Evolutionary conservation across 495 filamentous ascomycete species (phyloP), one percentile per base, ranked within the genome.

Genomic region (Glutinoglossum americanum): DNA sequence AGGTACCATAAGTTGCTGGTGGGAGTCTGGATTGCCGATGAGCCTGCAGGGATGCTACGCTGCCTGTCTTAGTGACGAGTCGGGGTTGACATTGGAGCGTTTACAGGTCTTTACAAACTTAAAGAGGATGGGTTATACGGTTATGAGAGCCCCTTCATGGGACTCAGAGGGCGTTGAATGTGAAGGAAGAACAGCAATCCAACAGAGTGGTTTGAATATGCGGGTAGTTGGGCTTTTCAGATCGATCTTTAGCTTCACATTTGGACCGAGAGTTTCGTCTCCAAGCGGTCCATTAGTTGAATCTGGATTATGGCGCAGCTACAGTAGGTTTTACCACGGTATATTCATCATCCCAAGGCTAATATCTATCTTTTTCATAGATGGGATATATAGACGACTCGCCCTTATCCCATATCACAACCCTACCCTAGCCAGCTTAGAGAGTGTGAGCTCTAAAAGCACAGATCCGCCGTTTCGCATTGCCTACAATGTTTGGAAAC

Each of bases 11-110:
- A 87, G 96, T 69, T 71, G 94, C 26, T 78, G 86, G 72, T 98
- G 85, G 32, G 59, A 60, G 13, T 56, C 26, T 9, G 54, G 54
- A 9, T 84, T 89, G 23, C 87, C 90, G 0, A 82, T 97, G 75
- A 92, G 86, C 62, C 67, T 96, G 30, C 86, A 97, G 67, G 89
- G 84, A 5, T 88, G 85, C 0, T 98, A 96, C 72, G 77, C 92
- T 30, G 76, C 82, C 44, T 80, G 87, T 60, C 75, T 86, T 61
- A 85, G 82, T 15, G 68, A 71, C 19, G 72, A 78, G 39, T 67
- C 72, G n/a, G 79, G 75, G 11, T 62, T 83, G 63, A 80, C 77
- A 0, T 65, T 94, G n/a, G 89, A 94, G 63, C 77, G 86, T 60
- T 97, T 85, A 64, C 80, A 82, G 26, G 92, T 98, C 1, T 98